These are phyloP conservation scores for Aspergillus carbonarius DNA, from an alignment of 2,329 filamentous ascomycete species.

Conservation along the genomic window DNA sequence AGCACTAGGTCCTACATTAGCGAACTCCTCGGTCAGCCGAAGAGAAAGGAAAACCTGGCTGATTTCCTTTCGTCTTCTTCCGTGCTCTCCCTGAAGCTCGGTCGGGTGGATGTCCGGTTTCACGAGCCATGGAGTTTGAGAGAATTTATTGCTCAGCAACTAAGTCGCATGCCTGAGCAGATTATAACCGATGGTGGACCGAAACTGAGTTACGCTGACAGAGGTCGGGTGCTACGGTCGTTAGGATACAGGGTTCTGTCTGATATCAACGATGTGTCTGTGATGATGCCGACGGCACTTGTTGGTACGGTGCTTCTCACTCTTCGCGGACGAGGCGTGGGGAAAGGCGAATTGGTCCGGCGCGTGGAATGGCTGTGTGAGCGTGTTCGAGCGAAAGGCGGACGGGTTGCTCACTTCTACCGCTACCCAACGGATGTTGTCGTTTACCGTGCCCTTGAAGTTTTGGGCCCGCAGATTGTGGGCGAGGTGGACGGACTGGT, in stretches of 20 bases:
- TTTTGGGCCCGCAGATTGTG: slow-evolving; percentile 85
- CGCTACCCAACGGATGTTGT: slow-evolving; percentile 75
- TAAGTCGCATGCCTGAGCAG: slow-evolving; percentile 55
- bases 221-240: slow-evolving; percentile 75
- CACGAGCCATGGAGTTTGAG: slow-evolving; percentile 93
- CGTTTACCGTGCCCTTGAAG: slow-evolving; percentile 84
- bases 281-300: slow-evolving; percentile 96
- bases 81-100: slow-evolving; percentile 82
- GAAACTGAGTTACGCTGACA: slow-evolving; percentile 52
- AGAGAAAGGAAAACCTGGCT: slow-evolving; percentile 88
- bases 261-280: slow-evolving; percentile 93
- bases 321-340: slow-evolving; percentile 85
- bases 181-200: slow-evolving; percentile 36
- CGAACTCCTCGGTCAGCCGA: slow-evolving; percentile 88
- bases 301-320: slow-evolving; percentile 93
- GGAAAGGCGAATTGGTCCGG: slow-evolving; percentile 78
- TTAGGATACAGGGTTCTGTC: slow-evolving; percentile 89
- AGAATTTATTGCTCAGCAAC: slow-evolving; percentile 76
- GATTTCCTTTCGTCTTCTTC: slow-evolving; percentile 89
- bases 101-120: slow-evolving; percentile 91
- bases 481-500: slow-evolving; percentile 74
- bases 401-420: slow-evolving; percentile 90
- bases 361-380: slow-evolving; percentile 87
- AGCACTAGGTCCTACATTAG: slow-evolving; percentile 75
- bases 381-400: slow-evolving; percentile 79